Conservation (phyloP, 768 basidiomycete species). For the Boletus bicolor region DNA sequence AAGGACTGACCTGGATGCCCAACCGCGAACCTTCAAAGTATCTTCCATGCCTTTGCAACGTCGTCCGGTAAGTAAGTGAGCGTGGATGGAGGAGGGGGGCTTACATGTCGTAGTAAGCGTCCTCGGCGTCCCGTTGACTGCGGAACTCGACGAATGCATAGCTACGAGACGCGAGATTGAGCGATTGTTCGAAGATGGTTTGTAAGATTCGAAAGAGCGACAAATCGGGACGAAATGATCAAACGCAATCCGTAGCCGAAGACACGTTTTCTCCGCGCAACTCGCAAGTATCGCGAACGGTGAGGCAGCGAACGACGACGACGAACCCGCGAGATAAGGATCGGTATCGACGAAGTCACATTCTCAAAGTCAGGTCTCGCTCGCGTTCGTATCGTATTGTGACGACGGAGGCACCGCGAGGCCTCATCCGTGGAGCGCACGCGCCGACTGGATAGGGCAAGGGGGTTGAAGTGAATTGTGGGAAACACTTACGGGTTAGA, state of each 20-base stretch:
- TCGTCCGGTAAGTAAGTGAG: slow-evolving; percentile 10
- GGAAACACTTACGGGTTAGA: slow-evolving; percentile 75
- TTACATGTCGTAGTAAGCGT: slow-evolving; percentile 82
- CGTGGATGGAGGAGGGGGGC: slow-evolving; percentile 22
- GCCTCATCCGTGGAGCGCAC: slow-evolving; percentile 33
- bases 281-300: slow-evolving; percentile 26
- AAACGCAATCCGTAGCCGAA: slow-evolving; percentile 26
- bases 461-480: slow-evolving; percentile 27
- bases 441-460: slow-evolving; percentile 38
- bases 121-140: slow-evolving; percentile 73
- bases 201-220: slow-evolving; percentile 37
- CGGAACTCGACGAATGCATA: slow-evolving; percentile 88
- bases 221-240: slow-evolving; percentile 30
- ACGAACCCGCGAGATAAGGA: slow-evolving; percentile 31
- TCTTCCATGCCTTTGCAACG: slow-evolving; percentile 60
- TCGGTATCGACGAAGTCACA: slow-evolving; percentile 28
- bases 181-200: slow-evolving; percentile 42
- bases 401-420: slow-evolving; percentile 23
- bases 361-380: slow-evolving; percentile 24
- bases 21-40: slow-evolving; percentile 71
- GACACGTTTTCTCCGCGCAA: slow-evolving; percentile 28
- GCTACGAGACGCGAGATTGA: slow-evolving; percentile 63
- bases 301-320: slow-evolving; percentile 25
- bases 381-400: slow-evolving; percentile 29
- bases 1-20: slow-evolving; percentile 61